Evolutionary conservation across 768 basidiomycete species (phyloP), one percentile per base, ranked within the genome.

Genomic region (Lanmaoa rubissima): DNA sequence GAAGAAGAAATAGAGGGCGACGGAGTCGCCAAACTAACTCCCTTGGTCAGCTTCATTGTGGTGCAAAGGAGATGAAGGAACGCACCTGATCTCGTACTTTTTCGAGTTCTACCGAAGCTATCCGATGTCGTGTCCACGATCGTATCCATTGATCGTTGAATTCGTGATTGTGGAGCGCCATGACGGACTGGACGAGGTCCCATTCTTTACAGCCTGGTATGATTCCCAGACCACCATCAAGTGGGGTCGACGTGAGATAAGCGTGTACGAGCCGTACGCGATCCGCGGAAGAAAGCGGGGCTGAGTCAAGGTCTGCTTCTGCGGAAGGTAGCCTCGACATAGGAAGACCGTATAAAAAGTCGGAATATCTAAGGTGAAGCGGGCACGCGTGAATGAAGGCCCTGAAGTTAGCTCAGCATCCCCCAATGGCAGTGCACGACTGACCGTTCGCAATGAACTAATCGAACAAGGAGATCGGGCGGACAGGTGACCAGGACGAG

Each of bases 1-100:
- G 76, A 96, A 97, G 48, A 84, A 82, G 73, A 95, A 98, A 74
- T 99, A 95, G 36, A 93, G 80, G 2, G 92, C 91, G 16, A 94
- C 75, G 1, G 84, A 79, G 66, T 91, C 90, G 12, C 94, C 94
- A 61, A 92, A 93, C 82, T 85, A 53, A 12, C 26, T 0, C 21
- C 46, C 28, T 17, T 24, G 14, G 34, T 62, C 12, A 55, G 47
- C 28, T 34, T 28, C 35, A 41, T 6, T 40, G n/a, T 1, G 16
- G 17, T n/a, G 41, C 1, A 38, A 40, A 11, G 41, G 6, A n/a
- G 24, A 14, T 11, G 11, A 21, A 2, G 6, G 48, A n/a, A 72
- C 78, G 51, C 49, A 85, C 88, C 74, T 92, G 88, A 61, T 87
- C 81, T 40, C 88, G 82, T 46, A 96, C 82, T 53, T 80, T 79